These are phyloP conservation scores for Madurella mycetomatis DNA, from an alignment of 2,329 filamentous ascomycete genomes.

Conservation along the genomic window DNA sequence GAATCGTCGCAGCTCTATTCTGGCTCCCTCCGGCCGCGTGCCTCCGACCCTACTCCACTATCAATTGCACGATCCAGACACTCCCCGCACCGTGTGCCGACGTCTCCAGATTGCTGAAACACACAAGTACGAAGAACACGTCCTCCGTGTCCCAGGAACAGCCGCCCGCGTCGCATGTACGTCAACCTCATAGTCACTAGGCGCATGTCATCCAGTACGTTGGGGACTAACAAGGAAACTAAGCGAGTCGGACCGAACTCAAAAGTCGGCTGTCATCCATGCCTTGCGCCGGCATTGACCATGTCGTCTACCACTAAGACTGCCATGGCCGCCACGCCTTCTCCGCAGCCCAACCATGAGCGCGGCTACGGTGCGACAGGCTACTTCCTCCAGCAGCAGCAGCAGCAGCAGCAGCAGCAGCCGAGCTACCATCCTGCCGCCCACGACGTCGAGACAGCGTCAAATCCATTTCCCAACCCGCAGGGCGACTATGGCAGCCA, in stretches of 20 bases:
- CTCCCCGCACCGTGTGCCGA: too few species aligned
- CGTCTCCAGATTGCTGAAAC: too few species aligned
- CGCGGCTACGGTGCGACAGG: constrained; percentile 17
- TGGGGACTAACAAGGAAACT: constrained; percentile 8
- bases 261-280: constrained; percentile 5
- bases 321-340: constrained; percentile 14
- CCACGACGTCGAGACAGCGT: constrained; percentile 33
- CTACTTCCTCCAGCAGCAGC: constrained; percentile 29
- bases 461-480: constrained; percentile 37
- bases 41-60: too few species aligned
- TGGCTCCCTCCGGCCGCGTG: too few species aligned
- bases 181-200: too few species aligned
- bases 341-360: constrained; percentile 19
- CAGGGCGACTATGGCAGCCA: constrained; percentile 27
- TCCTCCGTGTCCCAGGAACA: too few species aligned
- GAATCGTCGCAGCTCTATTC: too few species aligned
- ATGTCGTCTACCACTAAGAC: constrained; percentile 25
- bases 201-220: background rate
- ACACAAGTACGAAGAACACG: too few species aligned
- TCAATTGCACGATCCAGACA: too few species aligned
- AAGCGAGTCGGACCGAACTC: constrained; percentile 7
- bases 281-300: constrained; percentile 10
- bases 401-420: constrained; percentile 13
- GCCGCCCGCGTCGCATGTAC: too few species aligned
- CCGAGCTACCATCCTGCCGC: constrained; percentile 18